A percentile compares a stretch with the other conserved stretches of the same genome.
phyloP scores from a whole-genome alignment of 208 protist species.

The Leishmania guyanensis region DNA sequence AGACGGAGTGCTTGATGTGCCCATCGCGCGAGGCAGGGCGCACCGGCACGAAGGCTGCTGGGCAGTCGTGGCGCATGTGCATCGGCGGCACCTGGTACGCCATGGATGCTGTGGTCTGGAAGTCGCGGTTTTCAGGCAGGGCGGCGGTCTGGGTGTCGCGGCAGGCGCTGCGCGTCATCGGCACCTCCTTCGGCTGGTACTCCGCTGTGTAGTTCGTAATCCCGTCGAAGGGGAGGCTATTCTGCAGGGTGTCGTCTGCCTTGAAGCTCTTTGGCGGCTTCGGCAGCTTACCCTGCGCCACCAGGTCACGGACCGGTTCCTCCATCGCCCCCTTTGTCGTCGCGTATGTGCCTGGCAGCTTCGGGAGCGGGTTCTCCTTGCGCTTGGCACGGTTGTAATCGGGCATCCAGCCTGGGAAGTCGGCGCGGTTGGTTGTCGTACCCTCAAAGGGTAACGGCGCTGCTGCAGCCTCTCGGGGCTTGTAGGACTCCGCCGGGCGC shows the following conservation, averaged over 20 bases:
- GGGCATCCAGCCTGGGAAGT: constrained; percentile 87
- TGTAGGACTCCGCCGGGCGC: constrained; percentile 87
- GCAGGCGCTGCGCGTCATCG: constrained; percentile 36
- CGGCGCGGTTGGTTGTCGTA: constrained; percentile 87
- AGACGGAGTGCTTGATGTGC: constrained; percentile 87
- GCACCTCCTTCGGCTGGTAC: constrained; percentile 84
- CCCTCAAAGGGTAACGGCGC: constrained; percentile 77
- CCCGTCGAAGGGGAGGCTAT: constrained; percentile 78
- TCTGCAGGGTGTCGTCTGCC: constrained; percentile 55
- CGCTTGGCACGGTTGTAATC: constrained; percentile 66
- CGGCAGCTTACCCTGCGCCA: constrained; percentile 49
- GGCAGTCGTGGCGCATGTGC: constrained; percentile 70
- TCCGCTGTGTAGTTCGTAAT: constrained; percentile 89
- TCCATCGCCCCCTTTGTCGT: constrained; percentile 87
- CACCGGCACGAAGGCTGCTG: constrained; percentile 62
- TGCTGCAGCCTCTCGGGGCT: constrained; percentile 57
- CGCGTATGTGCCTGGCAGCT: constrained; percentile 78
- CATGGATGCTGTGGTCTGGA: constrained; percentile 64
- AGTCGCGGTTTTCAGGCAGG: constrained; percentile 85
- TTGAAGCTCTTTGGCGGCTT: constrained; percentile 81
- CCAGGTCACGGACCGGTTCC: constrained; percentile 68
- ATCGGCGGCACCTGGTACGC: constrained; percentile 68
- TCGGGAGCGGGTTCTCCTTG: constrained; percentile 76
- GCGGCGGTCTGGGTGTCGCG: constrained; percentile 22
- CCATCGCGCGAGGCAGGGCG: constrained; percentile 81